These are phyloP conservation scores for Rosa multiflora DNA, from an alignment of 306 rosid species.

Conservation along the genomic window DNA sequence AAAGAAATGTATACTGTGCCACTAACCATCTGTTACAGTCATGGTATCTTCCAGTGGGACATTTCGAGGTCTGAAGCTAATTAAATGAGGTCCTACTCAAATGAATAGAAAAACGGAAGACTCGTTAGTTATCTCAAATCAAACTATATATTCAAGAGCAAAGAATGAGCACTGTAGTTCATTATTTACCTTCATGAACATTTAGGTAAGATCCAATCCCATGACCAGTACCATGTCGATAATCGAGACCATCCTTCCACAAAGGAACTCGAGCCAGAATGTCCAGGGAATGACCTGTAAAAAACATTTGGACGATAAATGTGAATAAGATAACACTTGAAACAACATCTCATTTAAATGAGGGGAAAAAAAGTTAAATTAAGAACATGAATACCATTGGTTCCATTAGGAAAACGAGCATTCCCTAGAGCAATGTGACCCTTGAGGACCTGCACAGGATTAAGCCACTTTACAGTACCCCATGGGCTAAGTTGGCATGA, in stretches of 20 bases:
- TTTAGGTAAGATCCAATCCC: constrained; percentile 96
- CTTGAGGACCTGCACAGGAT: constrained; percentile 73
- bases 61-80: constrained; percentile 92
- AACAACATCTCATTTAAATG: not conserved
- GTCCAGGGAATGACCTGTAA: constrained; percentile 75
- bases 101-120: constrained; percentile 5
- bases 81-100: constrained; percentile 86
- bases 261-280: constrained; percentile 92
- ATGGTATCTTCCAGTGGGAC: constrained; percentile 87
- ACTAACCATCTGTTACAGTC: constrained; percentile 98
- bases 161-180: constrained; percentile 21
- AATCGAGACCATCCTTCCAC: constrained; percentile 97
- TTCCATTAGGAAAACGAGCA: constrained; percentile 96
- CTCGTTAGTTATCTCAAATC: not conserved
- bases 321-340: constrained; percentile 12
- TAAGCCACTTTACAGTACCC: constrained; percentile 19
- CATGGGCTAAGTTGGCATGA: not conserved
- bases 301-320: constrained; percentile 12
- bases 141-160: constrained; percentile 8
- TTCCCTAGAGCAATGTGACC: constrained; percentile 91
- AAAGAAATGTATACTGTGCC: not conserved
- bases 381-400: constrained; percentile 58
- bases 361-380: constrained; percentile 7
- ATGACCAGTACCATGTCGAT: constrained; percentile 99
- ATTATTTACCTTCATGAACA: constrained; percentile 84